Percentiles rank a stretch among this genome's conserved stretches.
phyloP scores from a whole-genome alignment of 2,329 filamentous ascomycete genomes.

The Ceratocystis eucalypticola region DNA sequence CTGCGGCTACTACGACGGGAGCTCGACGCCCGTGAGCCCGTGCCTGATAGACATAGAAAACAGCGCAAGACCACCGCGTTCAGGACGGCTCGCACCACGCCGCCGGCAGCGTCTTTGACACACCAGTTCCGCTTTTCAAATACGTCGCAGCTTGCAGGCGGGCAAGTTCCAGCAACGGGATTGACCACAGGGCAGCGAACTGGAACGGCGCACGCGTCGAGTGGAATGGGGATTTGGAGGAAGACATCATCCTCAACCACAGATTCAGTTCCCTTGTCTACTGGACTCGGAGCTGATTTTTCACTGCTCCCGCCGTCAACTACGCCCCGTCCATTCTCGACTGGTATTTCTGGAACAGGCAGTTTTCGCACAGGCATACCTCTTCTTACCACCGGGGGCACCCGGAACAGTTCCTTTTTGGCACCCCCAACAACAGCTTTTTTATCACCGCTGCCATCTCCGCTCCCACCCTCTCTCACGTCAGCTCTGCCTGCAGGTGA shows the following conservation, averaged over 20 bases:
- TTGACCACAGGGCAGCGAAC: not conserved
- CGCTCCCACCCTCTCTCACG: not conserved
- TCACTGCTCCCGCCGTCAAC: not conserved
- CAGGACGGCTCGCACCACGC: slow-evolving; percentile 1
- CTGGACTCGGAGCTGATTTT: not conserved
- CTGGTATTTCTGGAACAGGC: not conserved
- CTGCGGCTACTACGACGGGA: not conserved
- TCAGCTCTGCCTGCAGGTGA: not conserved
- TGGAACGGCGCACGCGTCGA: not conserved
- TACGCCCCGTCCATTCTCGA: not conserved
- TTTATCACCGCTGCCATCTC: not conserved
- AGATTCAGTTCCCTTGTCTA: not conserved
- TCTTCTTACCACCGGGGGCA: not conserved
- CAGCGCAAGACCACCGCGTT: not conserved
- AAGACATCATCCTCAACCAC: not conserved
- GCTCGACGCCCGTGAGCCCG: not conserved
- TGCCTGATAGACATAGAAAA: not conserved
- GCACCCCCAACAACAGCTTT: not conserved
- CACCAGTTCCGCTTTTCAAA: not conserved
- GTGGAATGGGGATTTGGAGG: not conserved
- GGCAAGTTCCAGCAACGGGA: slow-evolving; percentile 3
- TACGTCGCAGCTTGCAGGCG: not conserved
- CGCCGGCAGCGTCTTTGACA: not conserved
- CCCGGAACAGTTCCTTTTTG: not conserved
- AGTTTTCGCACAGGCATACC: not conserved